Percentiles rank a stretch among this genome's conserved stretches.
phyloP scores from a whole-genome alignment of 140 eudicot genomes.

The Stevia rebaudiana region DNA sequence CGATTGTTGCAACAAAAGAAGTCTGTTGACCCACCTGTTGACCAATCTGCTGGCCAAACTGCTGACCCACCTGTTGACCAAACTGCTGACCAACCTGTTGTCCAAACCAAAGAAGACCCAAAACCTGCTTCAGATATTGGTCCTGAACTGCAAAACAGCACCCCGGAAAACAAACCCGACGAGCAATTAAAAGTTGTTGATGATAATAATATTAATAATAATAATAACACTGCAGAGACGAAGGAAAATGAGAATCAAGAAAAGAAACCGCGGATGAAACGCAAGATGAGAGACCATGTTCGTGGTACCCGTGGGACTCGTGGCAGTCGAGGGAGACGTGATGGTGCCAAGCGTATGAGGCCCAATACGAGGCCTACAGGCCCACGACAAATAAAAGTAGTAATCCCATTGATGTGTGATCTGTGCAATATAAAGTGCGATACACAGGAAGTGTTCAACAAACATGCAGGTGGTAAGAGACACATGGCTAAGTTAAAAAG shows the following conservation, averaged over 20 bases:
- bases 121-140: conserved; percentile 3
- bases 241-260: conserved; percentile 4
- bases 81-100: conserved; percentile 10
- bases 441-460: conserved; percentile 53
- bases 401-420: conserved; percentile 52
- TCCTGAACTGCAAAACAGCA: conserved; percentile 16
- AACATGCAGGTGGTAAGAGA: conserved; percentile 51
- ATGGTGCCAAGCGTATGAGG: conserved; percentile 44
- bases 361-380: conserved; percentile 27
- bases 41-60: not conserved
- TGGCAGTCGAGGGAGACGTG: conserved; percentile 26
- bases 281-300: conserved; percentile 36
- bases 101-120: conserved; percentile 9
- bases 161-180: conserved; percentile 21
- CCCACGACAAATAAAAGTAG: conserved; percentile 37
- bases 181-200: conserved; percentile 10
- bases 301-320: conserved; percentile 25
- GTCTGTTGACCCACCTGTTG: conserved; percentile 14
- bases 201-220: too few relatives aligned
- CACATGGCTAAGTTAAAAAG: conserved; percentile 49
- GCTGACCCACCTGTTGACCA: too few relatives aligned
- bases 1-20: conserved; percentile 26
- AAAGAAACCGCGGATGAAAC: conserved; percentile 34
- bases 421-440: conserved; percentile 67
- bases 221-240: conserved; percentile 13